These are phyloP conservation scores for Discostella stelligeroides DNA, from an alignment of 108 stramenopile genomes.

Conservation along the genomic window DNA sequence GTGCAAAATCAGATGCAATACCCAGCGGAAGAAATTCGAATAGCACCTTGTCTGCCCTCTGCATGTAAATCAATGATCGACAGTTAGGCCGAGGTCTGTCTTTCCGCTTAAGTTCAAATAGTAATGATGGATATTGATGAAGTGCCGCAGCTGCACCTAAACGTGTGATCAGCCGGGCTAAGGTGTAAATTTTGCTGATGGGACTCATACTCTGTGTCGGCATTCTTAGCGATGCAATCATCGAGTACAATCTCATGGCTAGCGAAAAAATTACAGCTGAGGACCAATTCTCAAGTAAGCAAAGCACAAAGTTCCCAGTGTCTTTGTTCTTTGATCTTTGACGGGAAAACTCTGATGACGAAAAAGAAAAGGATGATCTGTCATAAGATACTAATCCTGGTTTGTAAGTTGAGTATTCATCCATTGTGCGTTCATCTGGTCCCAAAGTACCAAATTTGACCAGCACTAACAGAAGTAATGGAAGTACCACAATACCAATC, in stretches of 20 bases:
- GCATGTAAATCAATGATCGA: conserved; percentile 46
- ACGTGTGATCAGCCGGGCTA: conserved; percentile 51
- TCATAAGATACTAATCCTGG: conserved; percentile 6
- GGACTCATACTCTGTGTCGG: background rate
- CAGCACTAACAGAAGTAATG: conserved; percentile 34
- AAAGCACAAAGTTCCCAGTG: conserved; percentile 51
- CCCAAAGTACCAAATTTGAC: conserved; percentile 21
- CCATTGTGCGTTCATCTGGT: conserved; percentile 12
- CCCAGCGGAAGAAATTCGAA: conserved; percentile 49
- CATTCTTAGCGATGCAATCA: background rate
- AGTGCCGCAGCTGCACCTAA: conserved; percentile 62
- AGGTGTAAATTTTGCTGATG: background rate
- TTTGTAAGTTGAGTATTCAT: conserved; percentile 23
- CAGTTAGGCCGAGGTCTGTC: conserved; percentile 56
- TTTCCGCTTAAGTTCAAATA: conserved; percentile 59
- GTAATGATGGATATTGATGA: conserved; percentile 58
- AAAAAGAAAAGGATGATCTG: conserved; percentile 20
- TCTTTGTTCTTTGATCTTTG: conserved; percentile 19
- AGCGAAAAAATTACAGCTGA: conserved; percentile 53
- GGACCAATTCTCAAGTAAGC: conserved; percentile 67
- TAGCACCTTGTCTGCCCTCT: conserved; percentile 32
- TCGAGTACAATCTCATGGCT: conserved; percentile 15
- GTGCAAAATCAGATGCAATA: conserved; percentile 52
- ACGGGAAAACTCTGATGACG: background rate
- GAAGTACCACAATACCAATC: conserved; percentile 32